Evolutionary conservation across 441 rosid genomes (phyloP), one percentile per base, ranked within the genome.

Genomic region (Populus hybrid): DNA sequence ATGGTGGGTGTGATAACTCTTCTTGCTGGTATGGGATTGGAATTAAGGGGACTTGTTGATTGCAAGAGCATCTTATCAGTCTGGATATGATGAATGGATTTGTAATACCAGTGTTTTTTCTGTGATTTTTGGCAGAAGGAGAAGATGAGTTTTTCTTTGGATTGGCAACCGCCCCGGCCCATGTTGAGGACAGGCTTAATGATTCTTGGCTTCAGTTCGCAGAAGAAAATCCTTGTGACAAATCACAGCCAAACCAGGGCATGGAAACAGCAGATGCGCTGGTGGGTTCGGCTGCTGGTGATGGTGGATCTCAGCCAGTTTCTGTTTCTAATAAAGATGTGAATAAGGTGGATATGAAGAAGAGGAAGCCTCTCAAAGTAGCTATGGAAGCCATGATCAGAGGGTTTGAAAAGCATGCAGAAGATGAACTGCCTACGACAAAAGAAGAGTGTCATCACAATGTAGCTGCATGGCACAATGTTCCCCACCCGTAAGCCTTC

Each of bases 131-230:
- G 75, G 84, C 78, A 77, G 92, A 78, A 78, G 94, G 83, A 76
- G 92, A 83, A 72, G 68, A 84, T 59, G 84, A 56, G 74, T 95
- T 95, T 87, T 92, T 95, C 95, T 95, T 92, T 77, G 99, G 99
- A 77, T 86, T 95, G 87, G 99, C 98, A 38, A 95, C 99, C 4
- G 99, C 98, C 6, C 98, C 99, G 31, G 98, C 98, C 45, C 98
- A 93, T 79, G 98, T 91, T 50, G 99, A 94, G 86, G 99, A 95
- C 84, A 82, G 84, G 83, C 94, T 95, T n/a, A 24, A 92, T 77
- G 99, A 95, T 87, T 97, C 98, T 78, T 95, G 99, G 99, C 87
- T 92, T 31, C 88, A 87, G 84, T 95, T 95, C 87, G 99, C 98
- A 0, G 93, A 80, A 76, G 99, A 89, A 82, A 68, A 76, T 12